Base-by-base conservation (phyloP, 352 stramenopile species). In the Blastocystis sp. region DNA sequence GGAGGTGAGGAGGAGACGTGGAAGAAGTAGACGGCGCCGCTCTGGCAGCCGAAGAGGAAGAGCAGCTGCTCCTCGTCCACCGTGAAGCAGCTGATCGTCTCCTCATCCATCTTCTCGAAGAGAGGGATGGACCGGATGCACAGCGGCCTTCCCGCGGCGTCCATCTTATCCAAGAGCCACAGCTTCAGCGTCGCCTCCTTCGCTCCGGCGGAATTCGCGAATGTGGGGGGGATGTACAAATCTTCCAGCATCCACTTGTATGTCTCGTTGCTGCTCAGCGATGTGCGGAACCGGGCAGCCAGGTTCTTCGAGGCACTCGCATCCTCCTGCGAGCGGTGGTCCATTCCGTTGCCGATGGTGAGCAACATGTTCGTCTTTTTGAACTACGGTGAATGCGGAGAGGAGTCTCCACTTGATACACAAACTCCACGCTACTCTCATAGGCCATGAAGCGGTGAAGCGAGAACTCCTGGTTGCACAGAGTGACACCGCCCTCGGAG, bases 191-290 rank as follows among this genome's bases (percentile, higher is more conserved):
- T 84, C 14, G 74, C 53, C 9, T 84, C 66, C 28, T 69, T 64
- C 2, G 41, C n/a, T 4, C n/a, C 66, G 2, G 53, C 21, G 41
- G 74, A 66, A 52, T 84, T 53, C 48, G 67, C 34, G 23, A 74
- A 52, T 9, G 21, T n/a, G 21, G 64, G 23, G 21, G 34, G 34
- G 28, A 84, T 84, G n/a, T 69, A 19, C n/a, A 84, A 45, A 67
- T 84, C 74, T 3, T 69, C 56, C 23, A 84, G 60, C 74, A 84
- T 84, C 74, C 74, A 84, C 19, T 69, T 84, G 48, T 84, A 84
- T 1, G 74, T 67, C 21, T 84, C 74, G 74, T 84, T 84, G 53
- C 45, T 67, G 0, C 52, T n/a, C 52, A 84, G 21, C 21, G 1
- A 59, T 1, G 40, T 67, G 52, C 74, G 74, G 74, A 84, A 84